Conservation (phyloP, 106 monocot genomes). For the Chionographis japonica region DNA sequence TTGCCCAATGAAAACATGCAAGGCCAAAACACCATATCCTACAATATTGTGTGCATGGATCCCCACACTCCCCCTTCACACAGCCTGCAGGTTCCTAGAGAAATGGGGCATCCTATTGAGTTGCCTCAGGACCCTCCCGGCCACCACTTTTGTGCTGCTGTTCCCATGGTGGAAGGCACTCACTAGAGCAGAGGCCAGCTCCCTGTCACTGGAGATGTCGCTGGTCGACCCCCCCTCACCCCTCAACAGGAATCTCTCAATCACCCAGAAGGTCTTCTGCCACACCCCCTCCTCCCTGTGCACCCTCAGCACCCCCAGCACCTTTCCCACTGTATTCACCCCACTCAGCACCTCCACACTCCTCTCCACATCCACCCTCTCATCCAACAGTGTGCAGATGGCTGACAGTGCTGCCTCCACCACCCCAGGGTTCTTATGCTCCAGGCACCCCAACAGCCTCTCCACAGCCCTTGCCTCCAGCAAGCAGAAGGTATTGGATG, state of each 20-base stretch:
- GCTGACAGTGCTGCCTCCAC: slow-evolving; percentile 54
- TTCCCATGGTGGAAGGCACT: slow-evolving; percentile 38
- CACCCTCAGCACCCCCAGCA: slow-evolving; percentile 33
- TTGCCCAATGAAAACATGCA: too few species aligned
- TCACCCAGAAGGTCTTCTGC: slow-evolving; percentile 43
- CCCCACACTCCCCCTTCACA: too few species aligned
- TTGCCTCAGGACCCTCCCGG: slow-evolving; percentile 40
- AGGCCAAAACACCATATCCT: too few species aligned
- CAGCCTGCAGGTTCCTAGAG: slow-evolving; percentile 13
- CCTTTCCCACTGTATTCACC: slow-evolving; percentile 19
- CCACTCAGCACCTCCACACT: slow-evolving; percentile 25
- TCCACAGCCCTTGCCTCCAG: slow-evolving; percentile 39
- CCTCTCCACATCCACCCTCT: slow-evolving; percentile 37
- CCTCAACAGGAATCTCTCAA: slow-evolving; percentile 47
- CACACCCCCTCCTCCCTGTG: slow-evolving; percentile 27
- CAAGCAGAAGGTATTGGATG: slow-evolving; percentile 48
- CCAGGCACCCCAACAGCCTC: slow-evolving; percentile 40
- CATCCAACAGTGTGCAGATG: slow-evolving; percentile 54
- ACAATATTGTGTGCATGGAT: too few species aligned
- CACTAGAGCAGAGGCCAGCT: slow-evolving; percentile 31
- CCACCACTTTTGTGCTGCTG: slow-evolving; percentile 18
- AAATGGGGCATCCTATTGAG: slow-evolving; percentile 24
- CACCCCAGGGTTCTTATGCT: slow-evolving; percentile 35
- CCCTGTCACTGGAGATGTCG: slow-evolving; percentile 28
- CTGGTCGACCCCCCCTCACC: slow-evolving; percentile 20